Percentiles rank a stretch among this genome's conserved stretches.
Evolutionary conservation across 2,329 filamentous ascomycete genomes (phyloP).

Genomic region (Ilyonectria sp.): DNA sequence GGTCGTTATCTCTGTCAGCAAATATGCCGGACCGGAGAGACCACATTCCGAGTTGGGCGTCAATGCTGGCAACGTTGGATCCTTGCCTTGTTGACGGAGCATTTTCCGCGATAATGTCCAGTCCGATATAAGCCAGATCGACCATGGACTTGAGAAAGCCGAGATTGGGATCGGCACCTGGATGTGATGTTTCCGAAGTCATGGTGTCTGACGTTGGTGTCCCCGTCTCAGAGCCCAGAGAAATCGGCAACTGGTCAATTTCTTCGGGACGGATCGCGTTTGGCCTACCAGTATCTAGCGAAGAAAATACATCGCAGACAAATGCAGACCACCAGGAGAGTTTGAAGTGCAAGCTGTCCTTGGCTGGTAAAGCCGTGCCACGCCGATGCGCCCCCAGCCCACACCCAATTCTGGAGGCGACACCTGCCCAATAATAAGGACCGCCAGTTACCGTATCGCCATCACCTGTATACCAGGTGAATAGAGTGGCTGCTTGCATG

Average conservation of each 20-base stretch:
- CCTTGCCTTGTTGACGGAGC: conserved; percentile 29
- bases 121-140: conserved; percentile 39
- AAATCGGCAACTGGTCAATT: conserved; percentile 43
- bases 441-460: conserved; percentile 41
- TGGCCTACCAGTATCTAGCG: conserved; percentile 38
- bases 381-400: conserved; percentile 39
- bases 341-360: conserved; percentile 39
- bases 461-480: conserved; percentile 43
- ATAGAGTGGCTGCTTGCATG: conserved; percentile 40
- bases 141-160: conserved; percentile 39
- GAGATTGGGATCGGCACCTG: conserved; percentile 19
- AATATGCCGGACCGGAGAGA: conserved; percentile 41
- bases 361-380: conserved; percentile 32
- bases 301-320: conserved; percentile 41
- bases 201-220: conserved; percentile 16
- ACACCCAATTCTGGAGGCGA: conserved; percentile 41
- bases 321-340: conserved; percentile 44
- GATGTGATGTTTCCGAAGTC: conserved; percentile 1
- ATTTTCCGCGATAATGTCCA: conserved; percentile 40
- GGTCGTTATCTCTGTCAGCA: conserved; percentile 31
- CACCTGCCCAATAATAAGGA: conserved; percentile 44
- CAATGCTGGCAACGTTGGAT: conserved; percentile 36
- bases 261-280: conserved; percentile 44
- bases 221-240: conserved; percentile 32
- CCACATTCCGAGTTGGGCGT: conserved; percentile 38